A percentile compares a stretch with the other conserved stretches of the same genome.
These are phyloP conservation scores for Chrysoporthe puriensis DNA, from an alignment of 2,329 filamentous ascomycete genomes.

Conservation along the genomic window DNA sequence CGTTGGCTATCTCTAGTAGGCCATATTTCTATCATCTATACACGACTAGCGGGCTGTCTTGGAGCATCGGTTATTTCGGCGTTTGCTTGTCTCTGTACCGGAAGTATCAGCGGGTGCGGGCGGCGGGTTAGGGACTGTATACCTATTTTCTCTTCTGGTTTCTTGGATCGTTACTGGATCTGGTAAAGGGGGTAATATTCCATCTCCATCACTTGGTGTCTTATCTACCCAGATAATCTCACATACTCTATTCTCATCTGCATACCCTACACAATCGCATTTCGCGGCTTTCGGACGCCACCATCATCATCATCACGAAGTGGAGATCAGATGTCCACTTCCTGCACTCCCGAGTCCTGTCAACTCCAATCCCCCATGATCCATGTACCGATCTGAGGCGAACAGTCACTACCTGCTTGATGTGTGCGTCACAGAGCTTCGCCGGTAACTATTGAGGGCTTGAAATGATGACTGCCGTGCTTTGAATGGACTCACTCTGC, in stretches of 20 bases:
- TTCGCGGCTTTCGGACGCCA: not conserved
- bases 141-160: slow-evolving; percentile 3
- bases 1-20: not conserved
- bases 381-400: too few relatives aligned
- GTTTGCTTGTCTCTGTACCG: slow-evolving; percentile 3
- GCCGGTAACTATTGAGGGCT: too few relatives aligned
- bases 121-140: slow-evolving; percentile 15
- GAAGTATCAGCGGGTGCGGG: slow-evolving; percentile 9
- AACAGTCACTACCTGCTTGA: too few relatives aligned
- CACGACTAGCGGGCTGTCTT: not conserved
- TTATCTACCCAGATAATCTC: slow-evolving; percentile 7
- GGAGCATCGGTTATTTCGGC: slow-evolving; percentile 19
- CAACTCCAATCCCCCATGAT: not conserved
- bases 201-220: slow-evolving; percentile 22
- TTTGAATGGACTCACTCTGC: too few relatives aligned
- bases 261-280: not conserved
- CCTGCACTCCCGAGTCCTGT: not conserved
- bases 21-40: not conserved
- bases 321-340: not conserved
- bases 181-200: slow-evolving; percentile 1
- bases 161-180: slow-evolving; percentile 2
- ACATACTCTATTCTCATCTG: slow-evolving; percentile 3
- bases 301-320: not conserved
- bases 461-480: too few relatives aligned
- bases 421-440: too few relatives aligned